Base-by-base conservation (phyloP, 441 rosid species). In the Populus hybrid region DNA sequence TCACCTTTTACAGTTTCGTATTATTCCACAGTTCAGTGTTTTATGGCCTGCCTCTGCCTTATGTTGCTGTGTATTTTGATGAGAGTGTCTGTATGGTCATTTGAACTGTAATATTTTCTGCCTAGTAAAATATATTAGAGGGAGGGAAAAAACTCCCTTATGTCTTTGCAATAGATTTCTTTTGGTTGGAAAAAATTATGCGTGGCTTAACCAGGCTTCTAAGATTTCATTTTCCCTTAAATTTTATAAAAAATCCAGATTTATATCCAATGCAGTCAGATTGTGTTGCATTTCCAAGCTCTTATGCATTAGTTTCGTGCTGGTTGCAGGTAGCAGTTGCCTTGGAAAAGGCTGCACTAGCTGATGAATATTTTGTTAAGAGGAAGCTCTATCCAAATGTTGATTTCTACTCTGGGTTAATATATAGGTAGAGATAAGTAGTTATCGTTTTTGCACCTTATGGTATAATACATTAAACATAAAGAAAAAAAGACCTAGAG, bases 301-400 rank as follows among this genome's bases (percentile, higher is more conserved):
- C 24, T 61, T 80, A 67, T 73, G 46, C 46, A 53, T 76, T 16
- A n/a, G 61, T 69, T 59, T 67, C 77, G 2, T 75, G 77, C 42
- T 67, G 65, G 77, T 75, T 80, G 77, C 87, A 96, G 99, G 96
- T 96, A 8, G 99, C 98, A 59, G 88, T 96, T 84, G 95, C 98
- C 78, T 85, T 96, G 87, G 98, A 96, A 90, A 92, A 93, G 85
- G 98, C 97, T 46, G 99, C 99, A 64, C 88, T 94, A 10, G 89
- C 98, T 34, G 99, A 96, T 74, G 97, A 93, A 74, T 96, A 93
- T 64, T 96, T 96, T 77, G 86, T 93, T 38, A 92, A 91, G 88
- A 91, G 99, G 84, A 93, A 93, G 83, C 85, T 96, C 32, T 96
- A 96, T 85, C 99, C 99, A 34, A 96, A 96, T 86, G 98, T 94